Evolutionary conservation across 2,329 filamentous ascomycete genomes (phyloP).

Genomic region (Cyphellophora europaea): DNA sequence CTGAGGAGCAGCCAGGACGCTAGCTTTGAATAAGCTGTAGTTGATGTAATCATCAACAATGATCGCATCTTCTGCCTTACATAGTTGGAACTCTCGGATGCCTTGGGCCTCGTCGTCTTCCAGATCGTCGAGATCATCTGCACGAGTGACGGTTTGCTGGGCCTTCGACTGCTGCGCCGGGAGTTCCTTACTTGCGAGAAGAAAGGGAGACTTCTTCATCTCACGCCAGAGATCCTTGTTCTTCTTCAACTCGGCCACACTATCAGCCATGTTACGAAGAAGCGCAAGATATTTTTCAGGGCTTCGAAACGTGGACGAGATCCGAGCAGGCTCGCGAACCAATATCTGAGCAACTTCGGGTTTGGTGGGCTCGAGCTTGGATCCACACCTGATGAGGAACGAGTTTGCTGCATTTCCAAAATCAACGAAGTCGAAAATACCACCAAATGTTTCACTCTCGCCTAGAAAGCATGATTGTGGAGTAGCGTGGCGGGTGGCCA

Average conservation of each 20-base stretch:
- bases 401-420: conserved; percentile 81
- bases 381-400: conserved; percentile 80
- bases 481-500: conserved; percentile 44
- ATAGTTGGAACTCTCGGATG: conserved; percentile 71
- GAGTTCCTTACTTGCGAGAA: conserved; percentile 76
- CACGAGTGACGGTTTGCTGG: conserved; percentile 28
- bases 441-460: conserved; percentile 60
- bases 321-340: conserved; percentile 71
- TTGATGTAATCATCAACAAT: conserved; percentile 82
- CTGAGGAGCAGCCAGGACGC: conserved; percentile 76
- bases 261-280: conserved; percentile 70
- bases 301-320: conserved; percentile 70
- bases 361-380: conserved; percentile 83
- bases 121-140: conserved; percentile 31
- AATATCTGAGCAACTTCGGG: conserved; percentile 74
- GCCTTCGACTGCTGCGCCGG: conserved; percentile 20
- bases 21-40: conserved; percentile 78
- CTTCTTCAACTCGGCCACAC: conserved; percentile 58
- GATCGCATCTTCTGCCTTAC: conserved; percentile 61
- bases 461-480: conserved; percentile 77
- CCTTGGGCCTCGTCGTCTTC: conserved; percentile 53
- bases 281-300: conserved; percentile 80
- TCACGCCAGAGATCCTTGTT: conserved; percentile 69
- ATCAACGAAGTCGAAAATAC: conserved; percentile 95
- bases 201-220: conserved; percentile 66